Base-by-base conservation (phyloP, 2,329 filamentous ascomycete species). In the Pseudogymnoascus sp. region DNA sequence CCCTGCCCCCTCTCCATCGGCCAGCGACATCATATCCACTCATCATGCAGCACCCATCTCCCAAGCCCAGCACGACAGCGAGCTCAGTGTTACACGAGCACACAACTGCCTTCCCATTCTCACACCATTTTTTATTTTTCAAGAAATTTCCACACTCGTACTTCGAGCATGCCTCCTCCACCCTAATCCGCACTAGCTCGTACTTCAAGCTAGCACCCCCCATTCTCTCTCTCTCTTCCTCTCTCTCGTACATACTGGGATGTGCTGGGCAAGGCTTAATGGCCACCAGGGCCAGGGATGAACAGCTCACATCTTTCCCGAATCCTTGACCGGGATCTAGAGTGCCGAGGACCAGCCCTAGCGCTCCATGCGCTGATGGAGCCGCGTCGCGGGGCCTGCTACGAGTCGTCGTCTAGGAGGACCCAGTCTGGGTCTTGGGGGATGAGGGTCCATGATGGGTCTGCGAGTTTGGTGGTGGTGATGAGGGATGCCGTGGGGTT, bases 111-210 rank as follows among this genome's bases (percentile, higher is more conserved):
- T 43, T n/a, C 18, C 3, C 14, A 38, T n/a, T 38, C n/a, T 2
- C n/a, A 41, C 43, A 30, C 43, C 43, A 50, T 30, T 50, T 50
- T 43, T 39, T 9, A 18, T 25, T 50, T 50, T 50, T 30, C 41
- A n/a, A n/a, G n/a, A n/a, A n/a, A n/a, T n/a, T n/a, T n/a, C n/a
- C 43, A 50, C 43, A 50, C 43, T 50, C 43, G 43, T 50, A 50
- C 43, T 50, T 50, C 43, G 25, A 50, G 43, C 43, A 18, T 50
- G 43, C 43, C n/a, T 50, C 43, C 14, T 18, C 43, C 43, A 2
- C 43, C 43, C 14, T 47, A 39, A 41, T 28, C 16, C n/a, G 8
- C 7, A 50, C 16, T 32, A 32, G n/a, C 43, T 50, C 25, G 43
- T 50, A 50, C 43, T 50, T 50, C 43, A 12, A 50, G 25, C 25